Conservation (phyloP, 2,329 filamentous ascomycete species). For the Venturia pyrina region DNA sequence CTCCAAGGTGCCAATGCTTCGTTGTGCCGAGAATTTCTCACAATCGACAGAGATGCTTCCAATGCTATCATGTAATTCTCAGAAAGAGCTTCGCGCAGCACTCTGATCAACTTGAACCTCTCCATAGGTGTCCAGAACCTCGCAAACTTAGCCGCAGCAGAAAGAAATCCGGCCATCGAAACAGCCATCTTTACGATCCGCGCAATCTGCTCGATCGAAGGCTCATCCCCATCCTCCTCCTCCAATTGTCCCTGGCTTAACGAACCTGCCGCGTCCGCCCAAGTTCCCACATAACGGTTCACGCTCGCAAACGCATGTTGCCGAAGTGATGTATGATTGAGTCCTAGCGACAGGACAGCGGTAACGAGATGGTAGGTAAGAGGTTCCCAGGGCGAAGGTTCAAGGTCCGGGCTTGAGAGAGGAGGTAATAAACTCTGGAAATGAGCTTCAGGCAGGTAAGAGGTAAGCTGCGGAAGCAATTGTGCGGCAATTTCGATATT, state of each 20-base stretch:
- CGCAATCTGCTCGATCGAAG: constrained; percentile 39
- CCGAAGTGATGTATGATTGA: constrained; percentile 59
- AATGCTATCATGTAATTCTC: constrained; percentile 78
- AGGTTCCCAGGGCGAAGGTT: constrained; percentile 81
- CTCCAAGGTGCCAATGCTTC: constrained; percentile 78
- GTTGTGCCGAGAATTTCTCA: constrained; percentile 65
- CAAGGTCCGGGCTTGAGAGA: constrained; percentile 68
- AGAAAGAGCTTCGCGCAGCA: constrained; percentile 63
- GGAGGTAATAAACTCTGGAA: constrained; percentile 57
- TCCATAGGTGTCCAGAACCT: constrained; percentile 73
- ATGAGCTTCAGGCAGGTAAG: constrained; percentile 79
- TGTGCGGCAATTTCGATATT: constrained; percentile 63
- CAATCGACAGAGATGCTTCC: constrained; percentile 81
- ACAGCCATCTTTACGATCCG: constrained; percentile 68
- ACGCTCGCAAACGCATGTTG: constrained; percentile 57
- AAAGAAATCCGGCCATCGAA: constrained; percentile 81
- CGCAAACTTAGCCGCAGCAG: constrained; percentile 67
- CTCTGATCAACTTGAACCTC: constrained; percentile 61
- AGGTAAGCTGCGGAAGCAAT: constrained; percentile 67
- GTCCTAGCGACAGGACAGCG: constrained; percentile 72
- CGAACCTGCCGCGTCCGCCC: constrained; percentile 50
- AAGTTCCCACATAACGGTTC: constrained; percentile 62
- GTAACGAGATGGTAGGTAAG: constrained; percentile 69
- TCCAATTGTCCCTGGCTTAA: constrained; percentile 45
- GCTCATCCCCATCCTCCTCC: constrained; percentile 40